Percentiles rank a stretch among this genome's conserved stretches.
phyloP scores from a whole-genome alignment of 805 yeast species.

The Starmerella geochares region DNA sequence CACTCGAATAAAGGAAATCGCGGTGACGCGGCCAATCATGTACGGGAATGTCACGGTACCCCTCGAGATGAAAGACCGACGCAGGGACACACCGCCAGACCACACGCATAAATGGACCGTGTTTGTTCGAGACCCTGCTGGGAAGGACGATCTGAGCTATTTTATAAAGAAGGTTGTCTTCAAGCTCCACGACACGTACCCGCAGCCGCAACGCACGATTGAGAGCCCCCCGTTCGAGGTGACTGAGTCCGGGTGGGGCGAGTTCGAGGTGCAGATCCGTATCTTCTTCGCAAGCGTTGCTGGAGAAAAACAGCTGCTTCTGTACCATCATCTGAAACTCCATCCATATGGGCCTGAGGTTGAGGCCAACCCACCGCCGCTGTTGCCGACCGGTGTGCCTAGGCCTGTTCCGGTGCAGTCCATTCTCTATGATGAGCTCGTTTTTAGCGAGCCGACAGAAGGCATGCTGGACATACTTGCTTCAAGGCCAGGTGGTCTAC shows the following conservation, averaged over 20 bases:
- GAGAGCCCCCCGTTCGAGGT: constrained; percentile 90
- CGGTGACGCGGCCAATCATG: constrained; percentile 66
- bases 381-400: constrained; percentile 24
- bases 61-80: constrained; percentile 42
- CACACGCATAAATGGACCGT: constrained; percentile 97
- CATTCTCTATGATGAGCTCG: constrained; percentile 74
- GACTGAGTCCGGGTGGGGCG: constrained; percentile 99
- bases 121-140: constrained; percentile 70
- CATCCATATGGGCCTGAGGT: constrained; percentile 61
- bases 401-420: constrained; percentile 43
- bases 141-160: constrained; percentile 62
- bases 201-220: constrained; percentile 70
- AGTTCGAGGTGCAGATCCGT: constrained; percentile 83
- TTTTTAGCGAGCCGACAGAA: constrained; percentile 93
- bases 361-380: constrained; percentile 20
- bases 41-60: constrained; percentile 76
- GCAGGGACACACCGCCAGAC: constrained; percentile 62
- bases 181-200: constrained; percentile 90
- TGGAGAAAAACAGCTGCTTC: constrained; percentile 72
- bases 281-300: constrained; percentile 79
- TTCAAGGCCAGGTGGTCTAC: constrained; percentile 32
- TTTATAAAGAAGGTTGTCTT: constrained; percentile 83
- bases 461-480: constrained; percentile 70
- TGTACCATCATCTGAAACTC: constrained; percentile 80
- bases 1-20: constrained; percentile 39